These are phyloP conservation scores for Phytophthora ohioensis DNA, from an alignment of 352 stramenopile species.

Conservation along the genomic window DNA sequence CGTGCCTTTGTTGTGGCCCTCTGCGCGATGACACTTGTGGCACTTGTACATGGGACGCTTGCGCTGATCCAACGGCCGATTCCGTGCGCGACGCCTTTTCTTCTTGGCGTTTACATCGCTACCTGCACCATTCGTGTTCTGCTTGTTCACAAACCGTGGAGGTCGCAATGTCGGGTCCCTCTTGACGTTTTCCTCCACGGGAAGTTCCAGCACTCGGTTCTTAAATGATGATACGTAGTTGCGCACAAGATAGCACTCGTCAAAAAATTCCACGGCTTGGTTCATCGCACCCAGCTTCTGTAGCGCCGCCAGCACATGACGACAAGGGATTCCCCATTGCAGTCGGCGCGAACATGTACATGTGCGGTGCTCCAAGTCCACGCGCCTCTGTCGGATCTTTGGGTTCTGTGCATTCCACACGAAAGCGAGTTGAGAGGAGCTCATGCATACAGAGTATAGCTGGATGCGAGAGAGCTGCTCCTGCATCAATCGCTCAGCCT, in stretches of 20 bases:
- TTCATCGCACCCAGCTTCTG: constrained; percentile 44
- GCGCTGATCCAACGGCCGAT: constrained; percentile 39
- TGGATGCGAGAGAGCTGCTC: constrained; percentile 47
- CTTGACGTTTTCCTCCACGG: constrained; percentile 47
- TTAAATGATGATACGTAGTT: constrained; percentile 57
- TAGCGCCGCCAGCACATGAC: constrained; percentile 52
- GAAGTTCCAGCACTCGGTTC: constrained; percentile 48
- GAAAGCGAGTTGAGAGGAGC: constrained; percentile 52
- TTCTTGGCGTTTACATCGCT: constrained; percentile 15
- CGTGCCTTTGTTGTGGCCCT: constrained; percentile 64
- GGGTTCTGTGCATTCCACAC: constrained; percentile 53
- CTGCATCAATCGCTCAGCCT: constrained; percentile 57
- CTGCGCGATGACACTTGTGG: constrained; percentile 53
- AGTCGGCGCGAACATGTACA: constrained; percentile 53
- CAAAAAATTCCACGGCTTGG: constrained; percentile 54
- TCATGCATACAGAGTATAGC: constrained; percentile 57
- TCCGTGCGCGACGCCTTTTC: constrained; percentile 49
- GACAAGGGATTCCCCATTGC: constrained; percentile 55
- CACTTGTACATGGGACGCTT: constrained; percentile 66
- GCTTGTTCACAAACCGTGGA: constrained; percentile 35
- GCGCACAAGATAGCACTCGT: constrained; percentile 58
- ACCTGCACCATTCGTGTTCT: background rate
- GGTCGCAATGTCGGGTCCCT: constrained; percentile 43
- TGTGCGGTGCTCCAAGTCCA: constrained; percentile 59
- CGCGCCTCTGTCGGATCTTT: constrained; percentile 54